Conservation (phyloP, 106 monocot species). For the Platanthera zijinensis region DNA sequence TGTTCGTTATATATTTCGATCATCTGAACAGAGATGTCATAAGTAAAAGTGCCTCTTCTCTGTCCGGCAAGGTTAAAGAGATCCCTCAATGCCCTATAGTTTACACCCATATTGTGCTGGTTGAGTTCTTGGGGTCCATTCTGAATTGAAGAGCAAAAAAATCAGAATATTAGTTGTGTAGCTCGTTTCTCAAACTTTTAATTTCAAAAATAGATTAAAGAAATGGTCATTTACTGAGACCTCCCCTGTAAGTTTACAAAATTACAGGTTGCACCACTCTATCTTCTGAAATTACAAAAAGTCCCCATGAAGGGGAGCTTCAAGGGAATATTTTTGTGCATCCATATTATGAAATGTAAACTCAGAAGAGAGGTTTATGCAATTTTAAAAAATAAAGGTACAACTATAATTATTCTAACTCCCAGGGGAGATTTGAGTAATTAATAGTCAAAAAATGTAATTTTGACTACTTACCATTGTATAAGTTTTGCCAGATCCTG, state of each 20-base stretch:
- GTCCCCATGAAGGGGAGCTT: no score
- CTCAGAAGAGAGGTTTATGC: no score
- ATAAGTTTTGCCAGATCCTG: slow-evolving; percentile 92
- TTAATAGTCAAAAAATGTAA: no score
- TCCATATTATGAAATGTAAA: no score
- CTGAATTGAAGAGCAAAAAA: slow-evolving; percentile 12
- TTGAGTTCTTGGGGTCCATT: slow-evolving; percentile 39
- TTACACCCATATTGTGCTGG: slow-evolving; percentile 35
- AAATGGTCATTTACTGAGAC: no score
- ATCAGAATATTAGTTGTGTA: background rate
- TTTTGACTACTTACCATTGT: slow-evolving; percentile 61
- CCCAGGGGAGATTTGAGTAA: no score
- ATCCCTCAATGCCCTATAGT: slow-evolving; percentile 47
- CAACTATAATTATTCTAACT: no score
- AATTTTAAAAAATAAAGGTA: no score
- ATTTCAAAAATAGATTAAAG: background rate
- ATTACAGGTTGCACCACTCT: no score
- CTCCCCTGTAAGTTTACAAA: no score
- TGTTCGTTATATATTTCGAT: slow-evolving; percentile 63
- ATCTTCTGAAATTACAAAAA: no score
- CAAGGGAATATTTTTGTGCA: no score
- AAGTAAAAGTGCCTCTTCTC: slow-evolving; percentile 31
- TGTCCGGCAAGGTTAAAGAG: slow-evolving; percentile 38
- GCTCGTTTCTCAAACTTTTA: background rate
- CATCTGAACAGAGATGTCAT: slow-evolving; percentile 52